A percentile compares a stretch with the other conserved stretches of the same genome.
These are phyloP conservation scores for Xylaria flabelliformis DNA, from an alignment of 495 filamentous ascomycete genomes.

Conservation along the genomic window DNA sequence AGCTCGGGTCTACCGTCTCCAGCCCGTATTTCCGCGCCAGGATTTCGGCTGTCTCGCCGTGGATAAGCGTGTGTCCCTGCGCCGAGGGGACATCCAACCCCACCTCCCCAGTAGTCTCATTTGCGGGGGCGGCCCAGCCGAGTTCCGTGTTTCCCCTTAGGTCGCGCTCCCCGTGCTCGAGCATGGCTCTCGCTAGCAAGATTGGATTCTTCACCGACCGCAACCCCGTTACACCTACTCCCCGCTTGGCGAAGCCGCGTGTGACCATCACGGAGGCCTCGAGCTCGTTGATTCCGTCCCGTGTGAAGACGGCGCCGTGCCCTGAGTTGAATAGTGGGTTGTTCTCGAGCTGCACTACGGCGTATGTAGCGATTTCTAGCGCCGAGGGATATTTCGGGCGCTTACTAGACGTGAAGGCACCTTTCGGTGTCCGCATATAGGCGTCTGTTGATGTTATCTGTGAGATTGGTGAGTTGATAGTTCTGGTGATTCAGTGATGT, in stretches of 20 bases:
- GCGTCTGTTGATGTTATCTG: constrained; percentile 31
- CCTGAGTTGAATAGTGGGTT: constrained; percentile 86
- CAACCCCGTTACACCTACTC: constrained; percentile 75
- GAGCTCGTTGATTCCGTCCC: constrained; percentile 81
- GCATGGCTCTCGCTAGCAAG: constrained; percentile 71
- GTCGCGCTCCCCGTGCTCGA: constrained; percentile 66
- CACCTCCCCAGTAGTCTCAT: constrained; percentile 26
- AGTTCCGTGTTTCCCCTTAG: constrained; percentile 29
- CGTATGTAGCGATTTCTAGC: constrained; percentile 75
- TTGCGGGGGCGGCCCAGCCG: neutral
- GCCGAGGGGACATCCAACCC: constrained; percentile 53
- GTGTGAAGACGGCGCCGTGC: constrained; percentile 85
- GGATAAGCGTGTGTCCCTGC: constrained; percentile 72
- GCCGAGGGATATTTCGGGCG: constrained; percentile 51
- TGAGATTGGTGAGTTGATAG: neutral
- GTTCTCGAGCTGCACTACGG: constrained; percentile 79
- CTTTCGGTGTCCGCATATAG: constrained; percentile 45
- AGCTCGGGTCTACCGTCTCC: constrained; percentile 68
- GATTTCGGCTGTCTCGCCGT: constrained; percentile 68
- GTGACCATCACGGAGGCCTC: constrained; percentile 93
- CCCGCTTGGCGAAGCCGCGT: constrained; percentile 72
- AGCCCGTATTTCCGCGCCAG: constrained; percentile 71
- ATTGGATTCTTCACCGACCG: constrained; percentile 80
- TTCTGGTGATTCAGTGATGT: neutral
- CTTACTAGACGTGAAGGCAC: neutral